Evolutionary conservation across 371 early-diverging fungal species (phyloP).

Genomic region (Rhizopus arrhizus): DNA sequence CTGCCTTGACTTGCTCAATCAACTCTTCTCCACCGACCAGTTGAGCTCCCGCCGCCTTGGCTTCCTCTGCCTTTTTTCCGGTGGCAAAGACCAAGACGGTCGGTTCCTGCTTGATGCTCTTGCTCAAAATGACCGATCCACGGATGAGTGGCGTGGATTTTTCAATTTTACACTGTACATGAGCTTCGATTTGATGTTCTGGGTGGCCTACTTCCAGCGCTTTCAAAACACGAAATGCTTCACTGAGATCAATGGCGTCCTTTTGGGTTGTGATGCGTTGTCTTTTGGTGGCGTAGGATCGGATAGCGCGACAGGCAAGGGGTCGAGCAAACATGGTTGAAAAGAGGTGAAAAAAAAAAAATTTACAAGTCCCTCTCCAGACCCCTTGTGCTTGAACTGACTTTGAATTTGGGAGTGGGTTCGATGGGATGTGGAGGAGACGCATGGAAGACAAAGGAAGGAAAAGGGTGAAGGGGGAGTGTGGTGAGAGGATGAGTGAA

Average conservation of each 20-base stretch:
- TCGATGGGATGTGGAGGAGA: too few relatives aligned
- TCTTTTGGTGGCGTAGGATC: slow-evolving; percentile 41
- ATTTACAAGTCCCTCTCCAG: background rate
- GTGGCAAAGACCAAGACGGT: slow-evolving; percentile 79
- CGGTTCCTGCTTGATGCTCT: slow-evolving; percentile 62
- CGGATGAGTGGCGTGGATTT: slow-evolving; percentile 78
- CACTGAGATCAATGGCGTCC: slow-evolving; percentile 44
- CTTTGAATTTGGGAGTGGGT: background rate
- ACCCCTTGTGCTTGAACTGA: background rate
- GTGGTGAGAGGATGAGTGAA: too few relatives aligned
- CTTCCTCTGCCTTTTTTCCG: slow-evolving; percentile 80
- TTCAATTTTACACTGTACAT: slow-evolving; percentile 71
- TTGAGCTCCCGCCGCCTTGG: slow-evolving; percentile 78
- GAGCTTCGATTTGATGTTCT: slow-evolving; percentile 68
- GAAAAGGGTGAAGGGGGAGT: too few relatives aligned
- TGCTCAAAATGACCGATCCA: slow-evolving; percentile 73
- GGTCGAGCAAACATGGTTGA: background rate
- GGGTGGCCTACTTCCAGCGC: slow-evolving; percentile 75
- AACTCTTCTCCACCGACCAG: slow-evolving; percentile 90
- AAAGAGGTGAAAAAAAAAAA: background rate
- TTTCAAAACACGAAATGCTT: slow-evolving; percentile 53
- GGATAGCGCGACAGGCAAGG: slow-evolving; percentile 1
- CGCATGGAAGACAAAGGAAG: too few relatives aligned
- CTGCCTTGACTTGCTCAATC: slow-evolving; percentile 69
- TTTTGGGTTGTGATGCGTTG: slow-evolving; percentile 34